Evolutionary conservation across 1,284 basidiomycete genomes (phyloP), one percentile per base, ranked within the genome.

Genomic region (Cutaneotrichosporon mucoides): DNA sequence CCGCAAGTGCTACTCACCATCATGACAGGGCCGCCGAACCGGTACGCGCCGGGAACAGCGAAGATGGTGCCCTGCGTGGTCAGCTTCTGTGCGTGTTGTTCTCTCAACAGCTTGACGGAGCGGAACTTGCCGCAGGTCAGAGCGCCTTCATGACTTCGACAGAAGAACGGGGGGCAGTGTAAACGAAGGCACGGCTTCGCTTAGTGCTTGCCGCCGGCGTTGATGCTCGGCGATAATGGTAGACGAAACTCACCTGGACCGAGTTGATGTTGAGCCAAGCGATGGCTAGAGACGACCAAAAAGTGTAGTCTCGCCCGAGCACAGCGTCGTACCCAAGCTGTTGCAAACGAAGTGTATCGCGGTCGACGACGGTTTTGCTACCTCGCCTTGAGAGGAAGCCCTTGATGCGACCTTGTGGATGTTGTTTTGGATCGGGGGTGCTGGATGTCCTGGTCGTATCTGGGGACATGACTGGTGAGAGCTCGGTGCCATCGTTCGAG

Each of bases 261-360:
- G 62, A 67, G 11, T 76, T 76, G 34, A 76, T 75, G 56, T 76
- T 77, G 53, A 74, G 56, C 58, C 71, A 75, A 8, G 65, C 67
- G 46, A 79, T 73, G 24, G 66, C 58, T 52, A 79, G 64, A 61
- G 73, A 76, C 2, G 73, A 71, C 77, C 77, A 79, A 42, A 79
- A 77, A 0, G 71, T 76, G 59, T 76, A 77, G 60, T 76, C 69
- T 55, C 77, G 62, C 1, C 77, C 77, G 13, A 79, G 60, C 1
- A 76, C 76, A 11, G 75, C 66, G 59, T 75, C 72, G 61, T 78
- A 78, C 3, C 76, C 76, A 36, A 78, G 55, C 57, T 77, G 74
- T 56, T 71, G 67, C 9, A 78, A 57, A 7, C 75, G 61, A 15
- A 65, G 63, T 6, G 68, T 66, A 60, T 78, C 76, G 24, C 66